Base-by-base conservation (phyloP, 1,139 yeast species). In the Yamadazyma triangularis region DNA sequence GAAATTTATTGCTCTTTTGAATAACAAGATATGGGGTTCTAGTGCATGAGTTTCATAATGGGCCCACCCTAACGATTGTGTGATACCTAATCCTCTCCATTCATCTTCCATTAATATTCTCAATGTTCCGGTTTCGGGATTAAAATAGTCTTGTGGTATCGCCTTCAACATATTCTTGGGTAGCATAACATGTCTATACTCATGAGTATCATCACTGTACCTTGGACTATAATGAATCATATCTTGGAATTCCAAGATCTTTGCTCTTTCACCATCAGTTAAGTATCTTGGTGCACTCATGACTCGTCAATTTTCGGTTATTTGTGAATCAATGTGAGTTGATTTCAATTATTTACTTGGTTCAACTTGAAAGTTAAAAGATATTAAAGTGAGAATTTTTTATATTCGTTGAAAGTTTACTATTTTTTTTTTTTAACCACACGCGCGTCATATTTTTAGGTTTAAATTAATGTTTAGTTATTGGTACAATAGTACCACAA, bases 41-140 rank as follows among this genome's bases (percentile, higher is more conserved):
- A 98, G 99, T 0, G 96, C 79, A 58, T 93, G 99, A 31, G 96
- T 89, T 52, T 91, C 99, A 54, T 91, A 93, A 58, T 93, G 98
- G 31, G 76, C 93, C 99, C 99, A 93, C 1, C 99, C 99, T 39
- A 93, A 69, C 28, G 95, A 85, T 58, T 91, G 99, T 8, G 98
- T 93, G 49, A 93, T 88, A 4, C 99, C 99, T 34, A 93, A 68
- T 2, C 97, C 97, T 57, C 99, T 73, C 99, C 99, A 93, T 59
- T 93, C 99, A 45, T 91, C 97, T 57, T 93, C 99, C 36, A 83
- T 61, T 32, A 93, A 66, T 34, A 93, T 86, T 44, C 96, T 79
- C 45, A 93, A 70, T 0, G 98, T 91, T 5, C 97, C 97, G 3
- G 95, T 86, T 40, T 89, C 96, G 9, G 91, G 85, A 53, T 89